Base-by-base conservation (phyloP, 2,329 filamentous ascomycete genomes). In the Zasmidium cellare region DNA sequence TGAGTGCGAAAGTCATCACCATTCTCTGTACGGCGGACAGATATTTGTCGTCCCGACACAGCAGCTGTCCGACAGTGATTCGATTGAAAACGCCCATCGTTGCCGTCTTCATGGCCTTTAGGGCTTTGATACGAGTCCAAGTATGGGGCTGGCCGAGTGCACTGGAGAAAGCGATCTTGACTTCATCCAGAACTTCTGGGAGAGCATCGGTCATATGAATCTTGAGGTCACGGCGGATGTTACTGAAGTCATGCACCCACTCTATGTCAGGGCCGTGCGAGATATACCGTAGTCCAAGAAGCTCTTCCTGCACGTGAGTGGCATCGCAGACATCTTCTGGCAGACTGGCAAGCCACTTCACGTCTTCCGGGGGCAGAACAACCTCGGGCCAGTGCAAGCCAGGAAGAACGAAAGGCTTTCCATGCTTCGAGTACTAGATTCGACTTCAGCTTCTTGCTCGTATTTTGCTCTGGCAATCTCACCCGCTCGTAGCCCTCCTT, bases 71-170 rank as follows among this genome's bases (percentile, higher is more conserved):
- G 16, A 62, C 55, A 11, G 64, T 58, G 24, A 64, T 56, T 2
- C 58, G 53, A 22, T 66, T 66, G 0, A 60, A 55, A 9, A 58
- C 58, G 11, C 58, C 51, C 28, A 64, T 61, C 7, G 60, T 55
- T 9, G 63, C 46, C 12, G 51, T 55, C 11, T 55, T 53, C 19
- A 60, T 45, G 1, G 53, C 51, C 6, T 50, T 56, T n/a, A 2
- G 6, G 5, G 19, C 60, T 46, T 2, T 64, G 24, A 46, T 58
- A 2, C 41, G 54, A 44, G 7, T 60, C 53, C 46, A 58, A 14
- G 35, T 41, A 6, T 41, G 19, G 14, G 6, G 19, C 20, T 41
- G 35, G 16, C 35, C 35, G 16, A 41, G n/a, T 6, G 35, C n/a
- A 3, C 35, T 9, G n/a, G 35, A n/a, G 16, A 18, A 20, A 20